These are phyloP conservation scores for Aquilaria yunnanensis DNA, from an alignment of 345 rosid genomes.

Conservation along the genomic window DNA sequence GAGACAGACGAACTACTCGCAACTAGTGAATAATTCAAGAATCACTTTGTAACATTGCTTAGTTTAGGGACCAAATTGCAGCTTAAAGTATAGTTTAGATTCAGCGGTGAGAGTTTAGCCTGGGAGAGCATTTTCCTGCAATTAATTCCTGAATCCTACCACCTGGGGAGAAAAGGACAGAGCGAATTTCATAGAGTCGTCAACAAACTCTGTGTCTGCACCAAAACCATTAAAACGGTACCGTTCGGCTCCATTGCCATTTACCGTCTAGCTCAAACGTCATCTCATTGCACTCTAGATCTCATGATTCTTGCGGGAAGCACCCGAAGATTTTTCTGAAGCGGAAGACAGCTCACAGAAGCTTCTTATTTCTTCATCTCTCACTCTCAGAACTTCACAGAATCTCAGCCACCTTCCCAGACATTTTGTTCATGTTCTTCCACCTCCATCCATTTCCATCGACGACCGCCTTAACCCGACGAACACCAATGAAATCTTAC, in stretches of 20 bases:
- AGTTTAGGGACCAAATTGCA: too few species aligned
- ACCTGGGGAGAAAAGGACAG: too few species aligned
- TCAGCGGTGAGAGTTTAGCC: too few species aligned
- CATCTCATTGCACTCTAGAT: background rate
- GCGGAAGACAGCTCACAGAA: background rate
- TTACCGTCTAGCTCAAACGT: background rate
- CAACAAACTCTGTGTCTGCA: constrained; percentile 1
- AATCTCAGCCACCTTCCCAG: background rate
- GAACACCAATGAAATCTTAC: constrained; percentile 14
- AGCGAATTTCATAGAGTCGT: background rate
- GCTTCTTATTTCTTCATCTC: background rate
- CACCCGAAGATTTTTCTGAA: constrained; percentile 3
- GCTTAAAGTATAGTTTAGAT: too few species aligned
- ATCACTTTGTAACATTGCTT: too few species aligned
- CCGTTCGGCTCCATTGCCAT: background rate
- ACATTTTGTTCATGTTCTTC: background rate
- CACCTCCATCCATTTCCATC: background rate
- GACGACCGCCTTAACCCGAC: background rate
- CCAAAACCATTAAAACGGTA: background rate
- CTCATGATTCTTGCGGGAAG: background rate
- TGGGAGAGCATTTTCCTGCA: too few species aligned
- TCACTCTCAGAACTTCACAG: background rate
- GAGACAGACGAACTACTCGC: too few species aligned
- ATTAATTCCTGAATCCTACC: too few species aligned
- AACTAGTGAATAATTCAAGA: too few species aligned